Evolutionary conservation across 352 stramenopile genomes (phyloP), one percentile per base, ranked within the genome.

Genomic region (Elongisporangium undulatum): DNA sequence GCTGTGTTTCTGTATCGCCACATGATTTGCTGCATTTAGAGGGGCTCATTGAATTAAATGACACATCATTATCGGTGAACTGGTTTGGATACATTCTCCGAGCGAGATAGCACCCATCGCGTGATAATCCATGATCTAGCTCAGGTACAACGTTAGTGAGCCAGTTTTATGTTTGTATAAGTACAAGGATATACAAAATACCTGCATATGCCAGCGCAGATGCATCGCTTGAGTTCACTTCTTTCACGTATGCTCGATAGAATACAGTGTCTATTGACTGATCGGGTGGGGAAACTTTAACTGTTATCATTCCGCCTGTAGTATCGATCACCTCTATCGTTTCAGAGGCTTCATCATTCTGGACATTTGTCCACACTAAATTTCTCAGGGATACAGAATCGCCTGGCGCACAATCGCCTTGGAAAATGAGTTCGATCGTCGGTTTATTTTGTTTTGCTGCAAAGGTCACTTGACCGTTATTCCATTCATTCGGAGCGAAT

Each of bases 271-370:
- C 51, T 22, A 56, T 17, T 2, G 58, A 59, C 0, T 48, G 51
- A 16, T 59, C 41, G 0, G 50, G 50, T 3, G 56, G 53, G 15
- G 53, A 49, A 5, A 74, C 55, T 2, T 57, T 21, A 9, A 86
- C n/a, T 16, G 61, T 50, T 29, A 86, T 66, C 64, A 75, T 75
- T 8, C 79, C 79, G 20, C 76, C 79, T n/a, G 76, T 85, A 3
- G 72, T 59, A 0, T 59, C 51, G 38, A 74, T 2, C 24, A 72
- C 54, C 4, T 69, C 50, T 7, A 82, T 49, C 19, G 50, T 49
- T 26, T 68, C 72, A 8, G 71, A 49, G 2, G 53, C 41, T 1
- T 34, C 59, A 45, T 62, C 55, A n/a, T 59, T 19, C 0, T n/a
- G 41, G 0, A 55, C 50, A 38, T 70, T 63, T 59, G 48, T 51